These are phyloP conservation scores for Penicillium verhagenii DNA, from an alignment of 495 filamentous ascomycete species.

Conservation along the genomic window DNA sequence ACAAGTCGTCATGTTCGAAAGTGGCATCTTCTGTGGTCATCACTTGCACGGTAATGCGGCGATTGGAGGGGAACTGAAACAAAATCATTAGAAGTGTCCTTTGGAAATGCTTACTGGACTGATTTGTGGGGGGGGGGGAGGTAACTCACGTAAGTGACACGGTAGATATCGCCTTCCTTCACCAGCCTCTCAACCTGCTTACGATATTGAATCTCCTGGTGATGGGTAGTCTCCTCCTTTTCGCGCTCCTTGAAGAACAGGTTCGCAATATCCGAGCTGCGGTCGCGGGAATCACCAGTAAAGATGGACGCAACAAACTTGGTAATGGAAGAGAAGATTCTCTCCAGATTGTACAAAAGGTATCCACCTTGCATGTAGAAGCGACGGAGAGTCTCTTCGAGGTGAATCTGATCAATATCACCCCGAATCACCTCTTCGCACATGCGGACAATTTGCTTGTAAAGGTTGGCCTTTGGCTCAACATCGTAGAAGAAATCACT, in stretches of 20 bases:
- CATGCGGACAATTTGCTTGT: slow-evolving; percentile 66
- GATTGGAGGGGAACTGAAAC: slow-evolving; percentile 53
- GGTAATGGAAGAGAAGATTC: slow-evolving; percentile 72
- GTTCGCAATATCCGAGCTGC: slow-evolving; percentile 79
- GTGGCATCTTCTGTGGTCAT: slow-evolving; percentile 80
- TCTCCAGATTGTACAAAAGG: slow-evolving; percentile 85
- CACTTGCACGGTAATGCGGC: slow-evolving; percentile 64
- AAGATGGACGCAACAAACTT: slow-evolving; percentile 74
- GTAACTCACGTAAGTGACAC: slow-evolving; percentile 75
- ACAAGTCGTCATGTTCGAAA: slow-evolving; percentile 62
- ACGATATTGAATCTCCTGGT: slow-evolving; percentile 79
- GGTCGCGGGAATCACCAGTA: slow-evolving; percentile 81
- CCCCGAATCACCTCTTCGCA: slow-evolving; percentile 66
- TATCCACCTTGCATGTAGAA: slow-evolving; percentile 88
- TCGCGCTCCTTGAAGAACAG: slow-evolving; percentile 79
- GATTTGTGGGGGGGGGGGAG: background rate
- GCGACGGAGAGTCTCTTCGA: slow-evolving; percentile 86
- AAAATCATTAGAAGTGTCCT: slow-evolving; percentile 14
- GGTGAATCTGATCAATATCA: slow-evolving; percentile 73
- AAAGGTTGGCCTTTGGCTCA: slow-evolving; percentile 61
- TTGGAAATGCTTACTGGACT: slow-evolving; percentile 14
- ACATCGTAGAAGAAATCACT: slow-evolving; percentile 78
- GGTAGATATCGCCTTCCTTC: slow-evolving; percentile 87
- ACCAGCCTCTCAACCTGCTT: slow-evolving; percentile 83
- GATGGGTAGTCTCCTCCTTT: slow-evolving; percentile 76